Conservation (phyloP, 257 asterid genomes). For the Nicotiana tomentosiformis region DNA sequence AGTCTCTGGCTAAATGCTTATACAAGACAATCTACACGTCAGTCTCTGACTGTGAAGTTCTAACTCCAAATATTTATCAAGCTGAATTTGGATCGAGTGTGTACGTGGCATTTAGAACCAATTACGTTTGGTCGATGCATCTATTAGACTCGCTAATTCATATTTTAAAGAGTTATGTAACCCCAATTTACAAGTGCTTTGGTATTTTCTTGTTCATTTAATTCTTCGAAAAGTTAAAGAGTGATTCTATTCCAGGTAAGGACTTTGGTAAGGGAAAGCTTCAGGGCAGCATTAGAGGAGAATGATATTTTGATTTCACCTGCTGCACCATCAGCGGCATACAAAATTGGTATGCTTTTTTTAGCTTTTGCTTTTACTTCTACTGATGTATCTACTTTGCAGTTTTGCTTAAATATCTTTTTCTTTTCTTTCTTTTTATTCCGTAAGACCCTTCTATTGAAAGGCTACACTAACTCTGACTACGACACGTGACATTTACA, state of each 20-base stretch:
- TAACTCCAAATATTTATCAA: neutral
- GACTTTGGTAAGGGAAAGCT: slow-evolving; percentile 67
- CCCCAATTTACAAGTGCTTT: neutral
- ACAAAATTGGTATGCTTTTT: too few species aligned
- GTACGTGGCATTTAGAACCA: neutral
- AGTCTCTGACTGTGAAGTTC: neutral
- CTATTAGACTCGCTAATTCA: neutral
- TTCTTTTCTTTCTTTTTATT: too few species aligned
- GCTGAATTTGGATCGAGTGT: neutral
- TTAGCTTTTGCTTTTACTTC: too few species aligned
- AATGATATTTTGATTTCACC: too few species aligned
- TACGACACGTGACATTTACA: too few species aligned
- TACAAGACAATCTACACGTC: neutral
- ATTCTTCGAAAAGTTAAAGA: neutral
- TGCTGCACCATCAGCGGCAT: too few species aligned
- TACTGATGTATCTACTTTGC: too few species aligned
- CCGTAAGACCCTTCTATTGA: too few species aligned
- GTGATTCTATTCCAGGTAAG: slow-evolving; percentile 54
- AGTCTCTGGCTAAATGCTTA: neutral
- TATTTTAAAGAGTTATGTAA: neutral
- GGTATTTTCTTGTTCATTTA: neutral
- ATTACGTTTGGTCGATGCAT: neutral
- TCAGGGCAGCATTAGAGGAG: too few species aligned
- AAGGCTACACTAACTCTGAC: too few species aligned
- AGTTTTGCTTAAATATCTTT: too few species aligned